Percentiles rank a stretch among this genome's conserved stretches.
Evolutionary conservation across 192 early-diverging fungal genomes (phyloP).

Genomic region (Entomortierella chlamydospora): DNA sequence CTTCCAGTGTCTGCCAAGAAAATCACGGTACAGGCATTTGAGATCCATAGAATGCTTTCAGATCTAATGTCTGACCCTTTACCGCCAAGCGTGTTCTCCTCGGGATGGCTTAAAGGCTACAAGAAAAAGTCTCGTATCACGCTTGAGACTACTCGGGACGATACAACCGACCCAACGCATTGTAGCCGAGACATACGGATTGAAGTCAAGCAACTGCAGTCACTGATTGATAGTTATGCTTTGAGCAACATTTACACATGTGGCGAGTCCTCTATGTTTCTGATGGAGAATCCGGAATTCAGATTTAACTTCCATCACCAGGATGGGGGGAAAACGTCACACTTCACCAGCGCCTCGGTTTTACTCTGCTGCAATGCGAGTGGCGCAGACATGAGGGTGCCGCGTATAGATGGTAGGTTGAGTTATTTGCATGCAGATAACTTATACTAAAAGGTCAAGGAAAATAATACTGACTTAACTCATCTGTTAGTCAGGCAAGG

Average conservation of each 20-base stretch:
- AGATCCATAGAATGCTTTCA: not conserved
- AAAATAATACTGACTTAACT: too few relatives aligned
- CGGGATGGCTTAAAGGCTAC: not conserved
- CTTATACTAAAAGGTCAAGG: too few relatives aligned
- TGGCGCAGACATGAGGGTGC: too few relatives aligned
- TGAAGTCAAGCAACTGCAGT: too few relatives aligned
- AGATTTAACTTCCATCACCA: not conserved
- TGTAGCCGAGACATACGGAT: not conserved
- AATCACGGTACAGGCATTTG: not conserved
- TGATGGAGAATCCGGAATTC: not conserved
- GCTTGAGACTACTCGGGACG: not conserved
- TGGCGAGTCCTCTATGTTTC: too few relatives aligned
- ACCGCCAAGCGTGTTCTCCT: not conserved
- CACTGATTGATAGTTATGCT: too few relatives aligned
- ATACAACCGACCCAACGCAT: not conserved
- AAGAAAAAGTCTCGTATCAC: not conserved
- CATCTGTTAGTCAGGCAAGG: too few relatives aligned
- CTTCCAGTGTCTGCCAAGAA: not conserved
- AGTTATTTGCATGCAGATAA: too few relatives aligned
- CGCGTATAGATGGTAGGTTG: too few relatives aligned
- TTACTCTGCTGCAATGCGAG: not conserved
- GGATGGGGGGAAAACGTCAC: not conserved
- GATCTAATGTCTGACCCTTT: not conserved
- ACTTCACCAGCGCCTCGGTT: not conserved
- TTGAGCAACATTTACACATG: too few relatives aligned